These are phyloP conservation scores for Scytalidium lignicola DNA, from an alignment of 2,329 filamentous ascomycete genomes.

Conservation along the genomic window DNA sequence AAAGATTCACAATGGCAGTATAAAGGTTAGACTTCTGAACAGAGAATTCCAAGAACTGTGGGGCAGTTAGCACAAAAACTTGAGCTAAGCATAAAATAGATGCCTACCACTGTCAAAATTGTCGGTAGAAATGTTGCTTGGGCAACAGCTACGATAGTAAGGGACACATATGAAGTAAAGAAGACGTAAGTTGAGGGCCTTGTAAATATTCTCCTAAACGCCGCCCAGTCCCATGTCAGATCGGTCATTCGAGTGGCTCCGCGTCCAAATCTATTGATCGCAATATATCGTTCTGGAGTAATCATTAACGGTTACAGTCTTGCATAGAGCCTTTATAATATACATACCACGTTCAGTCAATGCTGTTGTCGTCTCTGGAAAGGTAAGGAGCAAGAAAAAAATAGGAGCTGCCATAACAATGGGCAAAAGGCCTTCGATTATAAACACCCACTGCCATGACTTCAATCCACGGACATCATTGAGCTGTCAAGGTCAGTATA, in stretches of 20 bases:
- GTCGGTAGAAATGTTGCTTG: slow-evolving; percentile 19
- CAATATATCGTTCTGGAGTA: slow-evolving; percentile 14
- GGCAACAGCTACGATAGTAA: slow-evolving; percentile 17
- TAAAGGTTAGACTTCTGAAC: slow-evolving; percentile 17
- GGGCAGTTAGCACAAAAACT: neutral
- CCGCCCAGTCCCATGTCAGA: slow-evolving; percentile 14
- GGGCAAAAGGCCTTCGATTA: slow-evolving; percentile 9
- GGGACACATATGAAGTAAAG: slow-evolving; percentile 16
- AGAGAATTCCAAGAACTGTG: slow-evolving; percentile 13
- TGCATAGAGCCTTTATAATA: neutral
- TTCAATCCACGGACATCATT: slow-evolving; percentile 7
- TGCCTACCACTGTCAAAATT: slow-evolving; percentile 9
- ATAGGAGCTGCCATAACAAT: slow-evolving; percentile 14
- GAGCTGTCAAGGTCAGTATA: neutral
- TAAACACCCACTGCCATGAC: slow-evolving; percentile 15
- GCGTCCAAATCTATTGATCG: slow-evolving; percentile 17
- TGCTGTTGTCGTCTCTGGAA: slow-evolving; percentile 15
- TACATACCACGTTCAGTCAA: slow-evolving; percentile 11
- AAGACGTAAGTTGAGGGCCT: slow-evolving; percentile 19
- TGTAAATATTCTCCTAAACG: slow-evolving; percentile 16
- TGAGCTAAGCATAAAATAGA: neutral
- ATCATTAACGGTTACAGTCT: neutral
- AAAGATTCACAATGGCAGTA: slow-evolving; percentile 16
- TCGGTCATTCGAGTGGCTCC: slow-evolving; percentile 16
- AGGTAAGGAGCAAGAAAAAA: slow-evolving; percentile 18